These are phyloP conservation scores for Mortierella sp. DNA, from an alignment of 371 early-diverging fungal genomes.

Conservation along the genomic window DNA sequence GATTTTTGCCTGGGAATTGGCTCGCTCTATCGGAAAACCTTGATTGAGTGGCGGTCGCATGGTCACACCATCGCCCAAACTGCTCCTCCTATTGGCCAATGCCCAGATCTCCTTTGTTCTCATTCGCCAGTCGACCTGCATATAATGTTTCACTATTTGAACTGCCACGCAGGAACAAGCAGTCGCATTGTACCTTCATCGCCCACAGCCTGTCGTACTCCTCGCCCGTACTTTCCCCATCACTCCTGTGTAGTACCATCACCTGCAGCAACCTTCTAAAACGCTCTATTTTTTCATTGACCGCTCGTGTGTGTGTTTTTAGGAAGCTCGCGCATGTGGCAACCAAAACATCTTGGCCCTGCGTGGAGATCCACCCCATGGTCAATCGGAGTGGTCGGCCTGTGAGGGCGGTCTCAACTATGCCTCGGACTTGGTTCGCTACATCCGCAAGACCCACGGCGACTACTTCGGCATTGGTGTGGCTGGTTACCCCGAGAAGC, in stretches of 20 bases:
- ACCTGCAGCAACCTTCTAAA: background rate
- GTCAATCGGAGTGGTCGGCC: constrained; percentile 82
- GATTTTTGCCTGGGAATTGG: constrained; percentile 1
- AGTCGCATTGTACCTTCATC: constrained; percentile 6
- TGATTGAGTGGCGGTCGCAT: constrained; percentile 14
- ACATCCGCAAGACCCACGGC: constrained; percentile 91
- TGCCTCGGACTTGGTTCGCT: constrained; percentile 88
- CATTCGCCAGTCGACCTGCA: background rate
- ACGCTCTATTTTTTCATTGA: constrained; percentile 1
- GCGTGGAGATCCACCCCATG: constrained; percentile 95
- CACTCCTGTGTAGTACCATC: background rate
- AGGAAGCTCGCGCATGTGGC: constrained; percentile 91
- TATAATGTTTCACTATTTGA: background rate
- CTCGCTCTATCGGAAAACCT: constrained; percentile 23
- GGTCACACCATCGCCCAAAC: constrained; percentile 9
- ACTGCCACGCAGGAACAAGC: constrained; percentile 1
- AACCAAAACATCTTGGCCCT: constrained; percentile 97
- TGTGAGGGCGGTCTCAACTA: constrained; percentile 88
- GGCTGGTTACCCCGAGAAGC: constrained; percentile 96
- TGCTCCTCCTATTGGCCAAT: background rate
- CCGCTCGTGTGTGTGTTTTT: constrained; percentile 17
- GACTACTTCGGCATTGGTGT: constrained; percentile 97
- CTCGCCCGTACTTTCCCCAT: background rate
- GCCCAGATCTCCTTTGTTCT: background rate
- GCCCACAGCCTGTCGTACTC: background rate